Evolutionary conservation across 2,329 filamentous ascomycete species (phyloP).

Genomic region (Talaromyces sp.): DNA sequence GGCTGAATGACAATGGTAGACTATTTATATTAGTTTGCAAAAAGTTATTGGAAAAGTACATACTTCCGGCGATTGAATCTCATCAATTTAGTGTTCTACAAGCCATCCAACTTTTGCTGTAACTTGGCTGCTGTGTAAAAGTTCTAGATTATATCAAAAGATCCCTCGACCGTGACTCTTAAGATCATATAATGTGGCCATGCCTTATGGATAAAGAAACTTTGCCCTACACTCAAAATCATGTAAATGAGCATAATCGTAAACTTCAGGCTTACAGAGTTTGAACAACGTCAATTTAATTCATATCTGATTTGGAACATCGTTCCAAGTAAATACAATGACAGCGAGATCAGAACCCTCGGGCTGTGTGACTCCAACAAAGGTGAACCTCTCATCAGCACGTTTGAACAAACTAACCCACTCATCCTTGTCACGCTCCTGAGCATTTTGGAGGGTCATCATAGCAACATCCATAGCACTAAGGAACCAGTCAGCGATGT

Average conservation of each 20-base stretch:
- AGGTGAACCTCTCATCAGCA: conserved; percentile 15
- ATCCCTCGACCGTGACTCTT: no score
- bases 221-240: background rate
- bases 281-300: background rate
- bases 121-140: background rate
- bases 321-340: background rate
- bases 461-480: conserved; percentile 14
- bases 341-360: background rate
- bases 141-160: no score
- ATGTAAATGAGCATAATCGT: background rate
- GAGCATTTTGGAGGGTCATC: conserved; percentile 25
- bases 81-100: background rate
- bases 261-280: background rate
- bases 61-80: background rate
- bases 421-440: conserved; percentile 24
- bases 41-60: background rate
- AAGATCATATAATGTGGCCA: background rate
- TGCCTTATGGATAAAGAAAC: background rate
- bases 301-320: background rate
- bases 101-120: background rate
- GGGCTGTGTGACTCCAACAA: conserved; percentile 5
- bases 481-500: conserved; percentile 14
- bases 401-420: conserved; percentile 20
- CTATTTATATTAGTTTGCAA: background rate
- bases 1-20: background rate